Conservation (phyloP, 2,329 filamentous ascomycete genomes). For the Colletotrichum magnum region DNA sequence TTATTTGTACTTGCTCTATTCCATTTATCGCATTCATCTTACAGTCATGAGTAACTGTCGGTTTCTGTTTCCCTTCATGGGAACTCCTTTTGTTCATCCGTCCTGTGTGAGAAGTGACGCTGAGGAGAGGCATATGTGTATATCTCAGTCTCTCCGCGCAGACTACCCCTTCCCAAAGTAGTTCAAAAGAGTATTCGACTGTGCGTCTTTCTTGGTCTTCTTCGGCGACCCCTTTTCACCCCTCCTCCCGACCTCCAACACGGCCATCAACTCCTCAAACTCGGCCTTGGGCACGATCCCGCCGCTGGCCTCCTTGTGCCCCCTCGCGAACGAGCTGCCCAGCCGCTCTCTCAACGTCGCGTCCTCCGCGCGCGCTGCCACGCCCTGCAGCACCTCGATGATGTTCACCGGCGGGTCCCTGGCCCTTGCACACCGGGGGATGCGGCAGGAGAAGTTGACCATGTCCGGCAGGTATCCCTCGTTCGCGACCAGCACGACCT, state of each 20-base stretch:
- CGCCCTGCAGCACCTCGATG: constrained; percentile 68
- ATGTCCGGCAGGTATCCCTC: constrained; percentile 73
- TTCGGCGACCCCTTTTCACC: constrained; percentile 48
- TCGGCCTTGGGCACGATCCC: constrained; percentile 71
- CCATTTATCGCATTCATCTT: too few species aligned
- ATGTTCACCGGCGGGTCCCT: constrained; percentile 73
- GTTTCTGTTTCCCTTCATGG: too few species aligned
- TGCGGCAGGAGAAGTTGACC: constrained; percentile 77
- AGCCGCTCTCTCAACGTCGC: constrained; percentile 61
- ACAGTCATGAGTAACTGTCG: too few species aligned
- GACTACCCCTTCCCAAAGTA: constrained; percentile 62
- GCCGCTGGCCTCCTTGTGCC: constrained; percentile 77
- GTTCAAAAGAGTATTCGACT: constrained; percentile 68
- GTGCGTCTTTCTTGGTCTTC: constrained; percentile 50
- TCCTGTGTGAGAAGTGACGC: too few species aligned
- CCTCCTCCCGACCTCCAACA: constrained; percentile 73
- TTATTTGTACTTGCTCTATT: too few species aligned
- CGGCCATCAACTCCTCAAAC: constrained; percentile 74
- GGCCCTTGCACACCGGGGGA: constrained; percentile 68
- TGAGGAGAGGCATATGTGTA: too few species aligned
- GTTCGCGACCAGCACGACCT: constrained; percentile 77
- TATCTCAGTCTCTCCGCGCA: too few species aligned
- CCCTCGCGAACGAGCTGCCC: constrained; percentile 75
- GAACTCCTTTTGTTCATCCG: too few species aligned
- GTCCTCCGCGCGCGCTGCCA: constrained; percentile 60